These are phyloP conservation scores for Metschnikowia peoriensis DNA, from an alignment of 805 yeast species.

Conservation along the genomic window DNA sequence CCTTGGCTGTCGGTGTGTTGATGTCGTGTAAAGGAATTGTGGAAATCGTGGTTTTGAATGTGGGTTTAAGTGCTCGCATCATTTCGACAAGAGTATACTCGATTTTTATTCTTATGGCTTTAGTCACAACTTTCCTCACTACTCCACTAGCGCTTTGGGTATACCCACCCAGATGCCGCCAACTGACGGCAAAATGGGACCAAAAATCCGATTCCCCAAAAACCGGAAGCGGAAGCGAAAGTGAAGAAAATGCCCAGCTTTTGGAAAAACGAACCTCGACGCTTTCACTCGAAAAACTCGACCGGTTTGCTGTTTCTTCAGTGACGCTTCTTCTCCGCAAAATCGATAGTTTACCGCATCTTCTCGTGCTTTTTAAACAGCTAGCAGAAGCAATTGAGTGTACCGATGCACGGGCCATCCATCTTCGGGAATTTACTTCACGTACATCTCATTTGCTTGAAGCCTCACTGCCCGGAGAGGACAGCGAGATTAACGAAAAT, in stretches of 20 bases:
- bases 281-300: slow-evolving; percentile 19
- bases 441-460: slow-evolving; percentile 69
- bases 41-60: slow-evolving; percentile 73
- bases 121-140: slow-evolving; percentile 73
- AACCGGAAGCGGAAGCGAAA: not conserved
- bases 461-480: slow-evolving; percentile 41
- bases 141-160: slow-evolving; percentile 65
- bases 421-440: slow-evolving; percentile 59
- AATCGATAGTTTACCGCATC: slow-evolving; percentile 32
- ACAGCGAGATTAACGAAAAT: not conserved
- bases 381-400: slow-evolving; percentile 19
- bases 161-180: slow-evolving; percentile 64
- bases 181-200: slow-evolving; percentile 39
- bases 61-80: slow-evolving; percentile 71
- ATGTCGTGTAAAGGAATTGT: slow-evolving; percentile 91
- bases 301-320: slow-evolving; percentile 22
- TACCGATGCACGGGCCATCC: slow-evolving; percentile 47
- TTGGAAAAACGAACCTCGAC: slow-evolving; percentile 7
- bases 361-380: slow-evolving; percentile 33
- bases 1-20: slow-evolving; percentile 70
- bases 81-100: slow-evolving; percentile 64
- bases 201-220: slow-evolving; percentile 16
- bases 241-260: slow-evolving; percentile 8
- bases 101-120: slow-evolving; percentile 82
- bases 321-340: slow-evolving; percentile 28